These are phyloP conservation scores for Backusella tarrabulga DNA, from an alignment of 192 early-diverging fungal species.

Conservation along the genomic window DNA sequence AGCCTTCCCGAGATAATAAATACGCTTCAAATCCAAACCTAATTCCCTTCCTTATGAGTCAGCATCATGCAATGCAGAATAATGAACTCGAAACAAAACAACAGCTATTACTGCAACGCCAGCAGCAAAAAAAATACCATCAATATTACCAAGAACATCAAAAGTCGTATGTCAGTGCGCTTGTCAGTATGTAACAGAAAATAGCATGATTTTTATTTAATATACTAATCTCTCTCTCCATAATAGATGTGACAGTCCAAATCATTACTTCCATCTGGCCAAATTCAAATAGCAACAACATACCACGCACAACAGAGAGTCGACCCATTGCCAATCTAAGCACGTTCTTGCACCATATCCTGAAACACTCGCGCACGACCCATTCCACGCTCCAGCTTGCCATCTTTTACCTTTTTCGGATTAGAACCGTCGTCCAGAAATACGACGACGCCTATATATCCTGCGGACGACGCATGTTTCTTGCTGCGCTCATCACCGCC, in stretches of 20 bases:
- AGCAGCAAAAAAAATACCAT: neutral
- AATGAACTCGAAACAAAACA: neutral
- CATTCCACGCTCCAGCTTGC: slow-evolving; percentile 63
- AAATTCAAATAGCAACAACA: neutral
- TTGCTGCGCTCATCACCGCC: slow-evolving; percentile 80
- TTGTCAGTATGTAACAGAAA: slow-evolving; percentile 11
- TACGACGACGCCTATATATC: slow-evolving; percentile 32
- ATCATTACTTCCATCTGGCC: slow-evolving; percentile 11
- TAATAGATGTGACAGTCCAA: slow-evolving; percentile 13
- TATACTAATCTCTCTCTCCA: neutral
- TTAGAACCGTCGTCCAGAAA: neutral
- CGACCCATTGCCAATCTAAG: slow-evolving; percentile 35
- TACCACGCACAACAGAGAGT: neutral
- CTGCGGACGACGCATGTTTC: slow-evolving; percentile 81
- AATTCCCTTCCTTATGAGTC: slow-evolving; percentile 3
- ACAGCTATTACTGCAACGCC: neutral
- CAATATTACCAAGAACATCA: slow-evolving; percentile 8
- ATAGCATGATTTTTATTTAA: neutral
- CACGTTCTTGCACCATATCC: slow-evolving; percentile 51
- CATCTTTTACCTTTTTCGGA: slow-evolving; percentile 51
- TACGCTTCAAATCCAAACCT: slow-evolving; percentile 6
- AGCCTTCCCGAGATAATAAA: slow-evolving; percentile 12
- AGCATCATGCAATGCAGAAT: neutral
- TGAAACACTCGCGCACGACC: slow-evolving; percentile 56
- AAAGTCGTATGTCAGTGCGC: slow-evolving; percentile 15